Percentiles rank a stretch among this genome's conserved stretches.
Conservation (phyloP, 768 basidiomycete genomes). For the Leucocoprinus birnbaumii region DNA sequence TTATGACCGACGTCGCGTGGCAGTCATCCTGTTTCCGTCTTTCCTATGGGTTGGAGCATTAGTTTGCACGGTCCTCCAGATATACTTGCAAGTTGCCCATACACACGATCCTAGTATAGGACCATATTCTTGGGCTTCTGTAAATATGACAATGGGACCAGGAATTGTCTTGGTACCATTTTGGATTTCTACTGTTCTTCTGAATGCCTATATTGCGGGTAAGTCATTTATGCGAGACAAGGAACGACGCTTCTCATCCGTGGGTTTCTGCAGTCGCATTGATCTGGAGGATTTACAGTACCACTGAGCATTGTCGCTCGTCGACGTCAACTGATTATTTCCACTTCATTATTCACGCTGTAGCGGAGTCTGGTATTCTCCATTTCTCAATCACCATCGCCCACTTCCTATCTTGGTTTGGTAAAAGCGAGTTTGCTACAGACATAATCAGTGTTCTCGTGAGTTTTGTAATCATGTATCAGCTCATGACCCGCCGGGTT, state of each 20-base stretch:
- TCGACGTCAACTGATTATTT: neutral
- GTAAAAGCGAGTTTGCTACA: neutral
- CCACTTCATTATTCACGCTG: neutral
- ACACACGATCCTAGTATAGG: neutral
- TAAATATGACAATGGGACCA: neutral
- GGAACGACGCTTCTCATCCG: too few relatives aligned
- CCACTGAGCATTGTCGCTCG: neutral
- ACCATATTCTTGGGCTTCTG: neutral
- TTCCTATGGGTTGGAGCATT: conserved; percentile 1
- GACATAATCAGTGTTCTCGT: neutral
- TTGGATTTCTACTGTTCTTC: neutral
- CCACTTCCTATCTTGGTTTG: neutral
- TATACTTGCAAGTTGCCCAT: neutral
- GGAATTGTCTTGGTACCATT: conserved; percentile 2
- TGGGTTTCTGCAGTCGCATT: neutral
- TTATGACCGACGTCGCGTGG: neutral
- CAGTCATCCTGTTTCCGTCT: neutral
- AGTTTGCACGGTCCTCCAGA: neutral
- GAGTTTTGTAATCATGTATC: too few relatives aligned
- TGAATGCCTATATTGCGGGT: neutral
- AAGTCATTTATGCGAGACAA: neutral
- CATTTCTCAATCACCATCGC: neutral
- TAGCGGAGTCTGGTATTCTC: neutral
- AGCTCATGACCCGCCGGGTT: too few relatives aligned
- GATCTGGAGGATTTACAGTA: neutral